Conservation (phyloP, 78 protist genomes). For the Dictyostelium brefeldianum region DNA sequence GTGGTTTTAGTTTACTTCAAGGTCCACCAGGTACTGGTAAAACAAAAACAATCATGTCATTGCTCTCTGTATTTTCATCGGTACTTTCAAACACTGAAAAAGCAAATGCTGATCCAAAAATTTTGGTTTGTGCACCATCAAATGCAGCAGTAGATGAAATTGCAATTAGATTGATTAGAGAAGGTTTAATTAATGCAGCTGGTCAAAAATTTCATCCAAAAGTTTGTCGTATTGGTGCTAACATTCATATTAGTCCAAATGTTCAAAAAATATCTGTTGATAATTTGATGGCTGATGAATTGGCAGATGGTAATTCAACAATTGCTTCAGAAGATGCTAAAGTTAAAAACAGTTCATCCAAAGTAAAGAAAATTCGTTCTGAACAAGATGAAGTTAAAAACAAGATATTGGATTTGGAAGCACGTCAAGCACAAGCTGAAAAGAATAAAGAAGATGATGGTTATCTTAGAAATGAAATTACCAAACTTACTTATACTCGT, state of each 20-base stretch:
- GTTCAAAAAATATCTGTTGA: constrained; percentile 64
- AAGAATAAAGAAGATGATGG: not conserved
- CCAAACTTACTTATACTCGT: not conserved
- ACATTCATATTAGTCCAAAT: constrained; percentile 1
- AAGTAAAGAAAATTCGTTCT: not conserved
- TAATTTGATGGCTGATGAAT: not conserved
- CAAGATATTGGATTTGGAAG: not conserved
- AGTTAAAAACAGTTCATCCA: not conserved
- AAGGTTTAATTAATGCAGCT: not conserved
- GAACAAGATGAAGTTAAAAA: not conserved
- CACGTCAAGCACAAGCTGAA: not conserved
- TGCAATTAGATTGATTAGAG: constrained; percentile 56
- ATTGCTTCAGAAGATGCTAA: not conserved
- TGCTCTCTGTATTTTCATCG: constrained; percentile 49
- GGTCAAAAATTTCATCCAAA: constrained; percentile 49
- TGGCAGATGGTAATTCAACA: not conserved
- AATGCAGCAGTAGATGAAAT: constrained; percentile 94
- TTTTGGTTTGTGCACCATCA: constrained; percentile 91
- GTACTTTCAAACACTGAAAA: not conserved
- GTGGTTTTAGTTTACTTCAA: constrained; percentile 78
- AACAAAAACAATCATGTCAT: constrained; percentile 84
- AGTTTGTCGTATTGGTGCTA: constrained; percentile 70
- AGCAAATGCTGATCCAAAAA: constrained; percentile 1
- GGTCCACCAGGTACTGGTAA: constrained; percentile 94
- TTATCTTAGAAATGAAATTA: not conserved